Evolutionary conservation across 192 early-diverging fungal genomes (phyloP).

Genomic region (Linnemannia schmuckeri): DNA sequence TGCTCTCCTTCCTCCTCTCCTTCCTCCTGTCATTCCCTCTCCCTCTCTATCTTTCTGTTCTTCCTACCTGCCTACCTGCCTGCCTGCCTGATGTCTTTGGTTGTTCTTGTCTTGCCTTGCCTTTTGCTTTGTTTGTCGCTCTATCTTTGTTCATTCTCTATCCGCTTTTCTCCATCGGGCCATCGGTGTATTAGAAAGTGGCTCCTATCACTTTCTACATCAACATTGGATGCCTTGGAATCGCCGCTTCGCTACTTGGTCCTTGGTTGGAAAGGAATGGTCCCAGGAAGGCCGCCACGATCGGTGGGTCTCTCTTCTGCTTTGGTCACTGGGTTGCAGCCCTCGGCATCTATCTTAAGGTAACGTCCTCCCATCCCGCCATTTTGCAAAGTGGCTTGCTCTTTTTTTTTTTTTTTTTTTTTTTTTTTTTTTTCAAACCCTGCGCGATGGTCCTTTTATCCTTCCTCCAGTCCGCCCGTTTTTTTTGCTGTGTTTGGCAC

Average conservation of each 20-base stretch:
- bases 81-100: not conserved
- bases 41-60: not conserved
- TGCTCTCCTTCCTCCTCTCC: not conserved
- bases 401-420: not conserved
- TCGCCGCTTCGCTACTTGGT: conserved; percentile 68
- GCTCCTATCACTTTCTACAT: conserved; percentile 76
- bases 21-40: no score
- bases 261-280: conserved; percentile 75
- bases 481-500: no score
- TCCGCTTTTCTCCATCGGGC: not conserved
- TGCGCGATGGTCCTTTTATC: not conserved
- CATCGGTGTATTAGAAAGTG: conserved; percentile 33
- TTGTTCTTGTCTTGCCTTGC: not conserved
- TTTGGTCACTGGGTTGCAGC: conserved; percentile 71
- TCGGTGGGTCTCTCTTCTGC: conserved; percentile 66
- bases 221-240: conserved; percentile 71
- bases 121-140: not conserved
- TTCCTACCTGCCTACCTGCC: not conserved
- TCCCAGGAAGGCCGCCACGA: conserved; percentile 63
- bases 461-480: no score
- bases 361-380: conserved; percentile 30
- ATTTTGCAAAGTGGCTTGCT: not conserved
- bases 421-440: not conserved
- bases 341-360: conserved; percentile 64
- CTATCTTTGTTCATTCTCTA: not conserved